Conservation (phyloP, 2,329 filamentous ascomycete species). For the Elsinoe ampelina region DNA sequence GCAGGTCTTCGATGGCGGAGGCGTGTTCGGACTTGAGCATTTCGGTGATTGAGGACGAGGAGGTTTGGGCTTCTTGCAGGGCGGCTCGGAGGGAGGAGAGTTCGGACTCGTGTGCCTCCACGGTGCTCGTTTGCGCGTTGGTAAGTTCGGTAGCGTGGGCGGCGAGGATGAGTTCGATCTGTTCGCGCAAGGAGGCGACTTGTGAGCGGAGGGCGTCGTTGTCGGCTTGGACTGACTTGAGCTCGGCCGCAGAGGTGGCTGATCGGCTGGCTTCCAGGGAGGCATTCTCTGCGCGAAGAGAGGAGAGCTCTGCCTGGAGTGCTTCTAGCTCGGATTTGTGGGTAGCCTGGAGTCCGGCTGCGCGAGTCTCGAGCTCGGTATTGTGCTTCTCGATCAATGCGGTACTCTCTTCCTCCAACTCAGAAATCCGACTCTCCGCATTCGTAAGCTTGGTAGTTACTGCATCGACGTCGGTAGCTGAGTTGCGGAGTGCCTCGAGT, state of each 20-base stretch:
- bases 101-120: neutral
- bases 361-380: neutral
- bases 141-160: constrained; percentile 1
- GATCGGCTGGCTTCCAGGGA: neutral
- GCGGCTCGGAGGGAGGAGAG: neutral
- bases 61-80: neutral
- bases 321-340: neutral
- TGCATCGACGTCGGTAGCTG: neutral
- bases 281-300: neutral
- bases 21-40: neutral
- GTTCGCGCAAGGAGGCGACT: constrained; percentile 5
- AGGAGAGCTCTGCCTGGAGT: neutral
- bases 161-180: constrained; percentile 11
- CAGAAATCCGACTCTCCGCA: neutral
- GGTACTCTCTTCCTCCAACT: neutral
- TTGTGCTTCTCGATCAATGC: neutral
- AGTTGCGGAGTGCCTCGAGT: neutral
- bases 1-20: neutral
- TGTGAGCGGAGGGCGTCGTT: constrained; percentile 10
- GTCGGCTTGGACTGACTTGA: constrained; percentile 10
- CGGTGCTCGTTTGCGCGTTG: neutral
- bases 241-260: neutral
- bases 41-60: neutral
- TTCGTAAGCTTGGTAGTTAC: neutral
- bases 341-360: neutral